Evolutionary conservation across 2,329 filamentous ascomycete genomes (phyloP), one percentile per base, ranked within the genome.

Genomic region (Verticillium klebahnii): DNA sequence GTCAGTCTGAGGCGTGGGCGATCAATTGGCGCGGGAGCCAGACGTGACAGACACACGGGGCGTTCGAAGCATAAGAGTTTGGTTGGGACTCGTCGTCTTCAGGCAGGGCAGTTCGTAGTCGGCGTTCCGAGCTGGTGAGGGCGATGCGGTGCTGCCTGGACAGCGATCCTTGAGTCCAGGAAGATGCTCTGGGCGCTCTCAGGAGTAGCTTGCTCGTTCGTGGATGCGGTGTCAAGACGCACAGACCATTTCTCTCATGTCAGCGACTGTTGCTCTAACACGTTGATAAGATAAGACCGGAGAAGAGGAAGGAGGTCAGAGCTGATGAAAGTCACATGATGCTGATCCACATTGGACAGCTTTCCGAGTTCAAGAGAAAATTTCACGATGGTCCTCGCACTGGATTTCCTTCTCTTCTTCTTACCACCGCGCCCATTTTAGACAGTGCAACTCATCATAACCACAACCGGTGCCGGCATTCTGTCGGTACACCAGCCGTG

Each of bases 381-480:
- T 65, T 67, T 64, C 40, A 60, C 40, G 14, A 45, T 25, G 32
- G 17, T 6, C 55, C n/a, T 23, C 29, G 31, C 32, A 5, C n/a
- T 37, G 29, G 17, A 15, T 6, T 15, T 36, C 68, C 70, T 74
- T 77, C 73, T 75, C 76, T 77, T 75, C 63, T 77, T 78, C 75
- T 75, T 75, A 74, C 69, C 80, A 86, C 89, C 88, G 89, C 89
- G 85, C 83, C 89, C 88, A 84, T 82, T 50, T 80, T 80, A 93
- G 91, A 94, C 91, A 94, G 91, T 93, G 86, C 90, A 89, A 85
- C 83, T 83, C 88, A 88, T 87, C 82, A 84, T 80, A 75, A 75
- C 78, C 80, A 81, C 80, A 75, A 80, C 76, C 75, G 80, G 78
- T 72, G 61, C 76, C 80, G 82, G 79, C 89, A 83, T 93, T 91